Percentiles rank a stretch among this genome's conserved stretches.
Evolutionary conservation across 1,284 basidiomycete genomes (phyloP).

Genomic region (Cryptococcus sp.): DNA sequence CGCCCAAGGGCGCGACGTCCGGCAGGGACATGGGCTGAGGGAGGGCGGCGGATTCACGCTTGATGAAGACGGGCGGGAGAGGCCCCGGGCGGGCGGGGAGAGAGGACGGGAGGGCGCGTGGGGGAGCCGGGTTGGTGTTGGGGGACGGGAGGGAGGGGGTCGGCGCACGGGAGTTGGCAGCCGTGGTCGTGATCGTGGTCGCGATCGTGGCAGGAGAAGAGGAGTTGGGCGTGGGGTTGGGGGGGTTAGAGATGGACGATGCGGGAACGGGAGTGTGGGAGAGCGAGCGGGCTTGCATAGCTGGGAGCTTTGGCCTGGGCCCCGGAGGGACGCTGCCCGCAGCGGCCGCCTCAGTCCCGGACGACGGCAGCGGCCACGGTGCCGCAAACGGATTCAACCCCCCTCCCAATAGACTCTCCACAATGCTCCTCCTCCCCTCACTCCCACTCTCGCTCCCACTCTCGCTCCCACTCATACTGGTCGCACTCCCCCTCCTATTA

Average conservation of each 20-base stretch:
- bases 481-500: neutral
- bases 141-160: neutral
- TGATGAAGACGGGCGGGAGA: conserved; percentile 34
- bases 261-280: too few relatives aligned
- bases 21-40: conserved; percentile 37
- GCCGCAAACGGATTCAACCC: conserved; percentile 4
- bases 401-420: neutral
- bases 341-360: neutral
- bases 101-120: conserved; percentile 11
- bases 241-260: neutral
- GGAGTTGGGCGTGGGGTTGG: neutral
- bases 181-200: too few relatives aligned
- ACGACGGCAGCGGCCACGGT: neutral
- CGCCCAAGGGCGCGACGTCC: conserved; percentile 30
- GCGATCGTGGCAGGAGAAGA: neutral
- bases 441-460: neutral
- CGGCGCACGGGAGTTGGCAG: too few relatives aligned
- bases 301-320: neutral
- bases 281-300: too few relatives aligned
- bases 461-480: neutral
- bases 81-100: conserved; percentile 25
- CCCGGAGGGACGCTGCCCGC: neutral
- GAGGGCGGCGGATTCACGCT: conserved; percentile 32
- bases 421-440: neutral
- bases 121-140: neutral